phyloP scores from a whole-genome alignment of 176 grass and related monocot genomes.

The Poa pratensis region DNA sequence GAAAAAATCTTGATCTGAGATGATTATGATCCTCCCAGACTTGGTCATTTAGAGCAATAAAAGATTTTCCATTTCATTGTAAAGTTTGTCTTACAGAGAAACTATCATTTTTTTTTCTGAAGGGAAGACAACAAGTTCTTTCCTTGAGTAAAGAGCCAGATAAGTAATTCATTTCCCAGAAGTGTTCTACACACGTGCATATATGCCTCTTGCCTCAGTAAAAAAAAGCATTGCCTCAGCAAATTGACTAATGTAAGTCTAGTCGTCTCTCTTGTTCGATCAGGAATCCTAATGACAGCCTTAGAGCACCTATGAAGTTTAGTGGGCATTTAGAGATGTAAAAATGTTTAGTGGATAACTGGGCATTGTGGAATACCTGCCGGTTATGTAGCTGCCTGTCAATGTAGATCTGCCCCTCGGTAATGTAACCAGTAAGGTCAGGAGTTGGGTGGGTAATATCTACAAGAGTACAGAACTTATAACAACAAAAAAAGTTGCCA shows the following conservation, averaged over 20 bases:
- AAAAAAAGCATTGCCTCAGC: too few relatives aligned
- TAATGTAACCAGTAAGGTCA: slow-evolving; percentile 84
- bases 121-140: not conserved
- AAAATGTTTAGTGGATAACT: slow-evolving; percentile 1
- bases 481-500: not conserved
- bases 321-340: not conserved
- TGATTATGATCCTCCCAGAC: not conserved
- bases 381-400: slow-evolving; percentile 79
- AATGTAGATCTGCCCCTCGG: slow-evolving; percentile 86
- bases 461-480: slow-evolving; percentile 31
- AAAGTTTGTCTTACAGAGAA: slow-evolving; percentile 12
- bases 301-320: slow-evolving; percentile 22
- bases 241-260: slow-evolving; percentile 11
- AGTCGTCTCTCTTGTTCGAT: slow-evolving; percentile 1
- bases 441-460: slow-evolving; percentile 91
- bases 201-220: not conserved
- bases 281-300: not conserved
- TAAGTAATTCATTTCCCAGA: slow-evolving; percentile 6
- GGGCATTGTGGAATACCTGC: slow-evolving; percentile 41
- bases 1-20: slow-evolving; percentile 4
- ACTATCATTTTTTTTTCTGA: slow-evolving; percentile 1
- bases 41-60: slow-evolving; percentile 3
- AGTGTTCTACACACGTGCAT: not conserved
- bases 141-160: not conserved
- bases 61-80: not conserved